A percentile compares a stretch with the other conserved stretches of the same genome.
Evolutionary conservation across 2,329 filamentous ascomycete genomes (phyloP).

Genomic region (Ascochyta viciae-villosae): DNA sequence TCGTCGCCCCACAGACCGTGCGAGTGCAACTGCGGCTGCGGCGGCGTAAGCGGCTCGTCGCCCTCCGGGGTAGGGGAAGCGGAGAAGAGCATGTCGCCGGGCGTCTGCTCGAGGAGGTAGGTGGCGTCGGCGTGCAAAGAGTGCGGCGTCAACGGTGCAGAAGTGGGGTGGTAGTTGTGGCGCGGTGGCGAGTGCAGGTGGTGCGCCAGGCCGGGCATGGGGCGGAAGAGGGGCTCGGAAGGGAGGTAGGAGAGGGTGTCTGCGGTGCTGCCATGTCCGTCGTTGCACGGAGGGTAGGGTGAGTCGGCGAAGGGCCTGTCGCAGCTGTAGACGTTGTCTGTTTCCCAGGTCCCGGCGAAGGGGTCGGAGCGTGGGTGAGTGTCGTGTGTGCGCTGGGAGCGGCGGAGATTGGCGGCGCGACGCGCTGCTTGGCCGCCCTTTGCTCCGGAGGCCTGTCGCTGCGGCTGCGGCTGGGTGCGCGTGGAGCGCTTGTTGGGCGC

Average conservation of each 20-base stretch:
- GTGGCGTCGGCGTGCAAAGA: constrained; percentile 14
- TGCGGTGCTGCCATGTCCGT: background rate
- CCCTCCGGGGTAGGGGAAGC: constrained; percentile 26
- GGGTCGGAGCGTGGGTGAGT: constrained; percentile 7
- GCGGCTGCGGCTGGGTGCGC: constrained; percentile 39
- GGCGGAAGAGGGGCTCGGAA: background rate
- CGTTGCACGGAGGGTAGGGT: background rate
- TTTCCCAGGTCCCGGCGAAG: background rate
- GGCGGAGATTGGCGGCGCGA: constrained; percentile 34
- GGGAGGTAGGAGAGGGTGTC: background rate
- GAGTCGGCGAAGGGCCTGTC: background rate
- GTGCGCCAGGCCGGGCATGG: background rate
- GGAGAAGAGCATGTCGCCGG: constrained; percentile 32
- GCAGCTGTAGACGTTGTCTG: background rate
- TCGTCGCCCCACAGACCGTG: constrained; percentile 23
- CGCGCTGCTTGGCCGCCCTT: constrained; percentile 55
- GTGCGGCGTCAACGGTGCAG: background rate
- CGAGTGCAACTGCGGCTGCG: constrained; percentile 6
- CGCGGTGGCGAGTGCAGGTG: constrained; percentile 1
- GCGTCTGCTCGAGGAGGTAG: constrained; percentile 29
- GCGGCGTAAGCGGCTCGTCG: constrained; percentile 34
- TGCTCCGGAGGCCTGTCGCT: constrained; percentile 54
- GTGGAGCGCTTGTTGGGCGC: constrained; percentile 53
- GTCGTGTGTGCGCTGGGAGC: constrained; percentile 29
- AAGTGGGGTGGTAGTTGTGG: background rate